These are phyloP conservation scores for Stipa capillata DNA, from an alignment of 176 grass and related monocot genomes.

Conservation along the genomic window DNA sequence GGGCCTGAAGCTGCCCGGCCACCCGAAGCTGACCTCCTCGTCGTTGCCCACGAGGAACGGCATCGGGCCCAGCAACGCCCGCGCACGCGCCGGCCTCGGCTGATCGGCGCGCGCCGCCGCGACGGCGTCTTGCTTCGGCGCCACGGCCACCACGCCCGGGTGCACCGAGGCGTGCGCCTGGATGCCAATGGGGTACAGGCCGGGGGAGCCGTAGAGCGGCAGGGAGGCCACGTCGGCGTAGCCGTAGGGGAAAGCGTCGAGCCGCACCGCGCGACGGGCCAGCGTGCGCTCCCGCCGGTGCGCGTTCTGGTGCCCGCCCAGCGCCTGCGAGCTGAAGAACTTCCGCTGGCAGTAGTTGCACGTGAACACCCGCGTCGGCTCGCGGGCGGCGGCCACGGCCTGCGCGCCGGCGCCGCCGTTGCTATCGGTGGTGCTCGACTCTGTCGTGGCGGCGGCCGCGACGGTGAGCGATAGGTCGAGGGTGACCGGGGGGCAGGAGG, in stretches of 20 bases:
- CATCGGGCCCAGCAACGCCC: conserved; percentile 46
- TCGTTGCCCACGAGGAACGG: conserved; percentile 42
- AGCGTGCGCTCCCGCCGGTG: conserved; percentile 67
- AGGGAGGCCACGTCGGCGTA: conserved; percentile 60
- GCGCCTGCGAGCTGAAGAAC: conserved; percentile 83
- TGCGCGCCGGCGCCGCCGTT: not conserved
- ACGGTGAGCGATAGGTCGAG: conserved; percentile 46
- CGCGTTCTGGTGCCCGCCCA: conserved; percentile 74
- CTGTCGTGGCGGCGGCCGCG: conserved; percentile 1
- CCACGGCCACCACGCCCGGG: not conserved
- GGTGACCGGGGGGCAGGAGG: conserved; percentile 3
- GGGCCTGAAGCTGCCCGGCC: conserved; percentile 59
- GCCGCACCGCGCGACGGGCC: conserved; percentile 36
- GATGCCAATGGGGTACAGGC: conserved; percentile 52
- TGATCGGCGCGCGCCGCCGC: no score
- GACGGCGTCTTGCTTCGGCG: not conserved
- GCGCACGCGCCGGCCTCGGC: conserved; percentile 6
- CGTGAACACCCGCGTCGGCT: conserved; percentile 48
- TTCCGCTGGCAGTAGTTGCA: conserved; percentile 82
- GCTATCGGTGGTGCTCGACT: conserved; percentile 54
- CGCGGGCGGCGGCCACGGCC: not conserved
- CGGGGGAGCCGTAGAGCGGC: conserved; percentile 49
- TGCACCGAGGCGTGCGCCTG: conserved; percentile 57
- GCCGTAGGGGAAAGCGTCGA: conserved; percentile 38
- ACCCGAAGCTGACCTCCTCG: conserved; percentile 41